phyloP scores from a whole-genome alignment of 202 grass and related monocot genomes.

The Hordeum pubiflorum region DNA sequence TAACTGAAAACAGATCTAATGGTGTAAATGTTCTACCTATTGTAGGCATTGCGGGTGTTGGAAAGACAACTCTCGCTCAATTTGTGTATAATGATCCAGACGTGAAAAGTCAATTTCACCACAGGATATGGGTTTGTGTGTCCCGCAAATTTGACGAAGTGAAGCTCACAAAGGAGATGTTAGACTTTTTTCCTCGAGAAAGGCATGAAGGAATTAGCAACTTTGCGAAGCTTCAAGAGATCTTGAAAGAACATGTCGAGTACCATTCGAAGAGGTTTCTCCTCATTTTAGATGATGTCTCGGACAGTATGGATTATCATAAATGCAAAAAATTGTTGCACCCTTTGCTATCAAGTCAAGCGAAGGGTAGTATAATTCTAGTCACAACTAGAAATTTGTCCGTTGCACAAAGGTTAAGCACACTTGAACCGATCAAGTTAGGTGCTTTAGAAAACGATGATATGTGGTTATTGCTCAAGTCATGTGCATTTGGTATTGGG shows the following conservation, averaged over 20 bases:
- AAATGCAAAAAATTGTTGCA: slow-evolving; percentile 17
- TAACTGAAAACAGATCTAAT: neutral
- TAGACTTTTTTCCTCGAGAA: neutral
- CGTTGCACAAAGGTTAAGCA: slow-evolving; percentile 18
- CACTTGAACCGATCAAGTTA: neutral
- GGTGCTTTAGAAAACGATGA: slow-evolving; percentile 3
- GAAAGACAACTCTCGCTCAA: slow-evolving; percentile 36
- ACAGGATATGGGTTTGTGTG: slow-evolving; percentile 25
- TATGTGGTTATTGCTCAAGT: slow-evolving; percentile 25
- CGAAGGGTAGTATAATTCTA: neutral
- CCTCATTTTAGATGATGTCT: slow-evolving; percentile 44
- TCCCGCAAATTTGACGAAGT: slow-evolving; percentile 14
- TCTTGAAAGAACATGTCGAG: neutral
- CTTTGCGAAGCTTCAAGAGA: slow-evolving; percentile 34
- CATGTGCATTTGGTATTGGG: slow-evolving; percentile 23
- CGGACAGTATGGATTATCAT: neutral
- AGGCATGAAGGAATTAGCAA: neutral
- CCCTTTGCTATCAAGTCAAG: neutral
- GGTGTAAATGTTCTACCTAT: neutral
- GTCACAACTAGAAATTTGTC: slow-evolving; percentile 21
- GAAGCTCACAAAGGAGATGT: slow-evolving; percentile 15
- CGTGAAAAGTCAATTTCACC: neutral
- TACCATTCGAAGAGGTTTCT: slow-evolving; percentile 16
- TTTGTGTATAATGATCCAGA: slow-evolving; percentile 6
- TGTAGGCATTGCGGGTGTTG: slow-evolving; percentile 28